Percentiles rank a stretch among this genome's conserved stretches.
Evolutionary conservation across 768 basidiomycete genomes (phyloP).

Genomic region (Tricholoma matsutake): DNA sequence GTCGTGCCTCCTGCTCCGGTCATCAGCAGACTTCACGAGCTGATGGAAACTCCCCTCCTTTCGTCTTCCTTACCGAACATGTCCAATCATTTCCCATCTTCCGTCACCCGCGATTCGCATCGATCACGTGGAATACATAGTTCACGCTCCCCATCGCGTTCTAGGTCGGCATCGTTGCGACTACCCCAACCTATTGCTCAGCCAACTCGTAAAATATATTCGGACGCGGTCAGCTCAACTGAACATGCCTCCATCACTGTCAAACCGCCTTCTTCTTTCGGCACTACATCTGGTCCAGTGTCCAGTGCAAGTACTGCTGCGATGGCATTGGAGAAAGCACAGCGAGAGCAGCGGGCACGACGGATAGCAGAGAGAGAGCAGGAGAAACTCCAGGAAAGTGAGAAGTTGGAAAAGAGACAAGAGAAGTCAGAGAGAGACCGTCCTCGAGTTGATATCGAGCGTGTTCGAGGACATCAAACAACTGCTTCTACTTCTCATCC

Average conservation of each 20-base stretch:
- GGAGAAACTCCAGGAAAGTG: slow-evolving; percentile 11
- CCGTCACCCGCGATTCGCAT: slow-evolving; percentile 16
- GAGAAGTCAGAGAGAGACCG: slow-evolving; percentile 9
- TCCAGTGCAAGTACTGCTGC: slow-evolving; percentile 55
- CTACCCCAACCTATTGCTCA: slow-evolving; percentile 17
- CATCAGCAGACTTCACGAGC: slow-evolving; percentile 40
- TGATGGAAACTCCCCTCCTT: slow-evolving; percentile 40
- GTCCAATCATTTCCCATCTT: slow-evolving; percentile 17
- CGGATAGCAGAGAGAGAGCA: slow-evolving; percentile 13
- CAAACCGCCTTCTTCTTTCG: slow-evolving; percentile 4
- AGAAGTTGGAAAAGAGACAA: slow-evolving; percentile 11
- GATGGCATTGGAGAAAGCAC: slow-evolving; percentile 45
- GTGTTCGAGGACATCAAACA: slow-evolving; percentile 1
- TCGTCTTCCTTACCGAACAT: slow-evolving; percentile 46
- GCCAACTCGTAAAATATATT: slow-evolving; percentile 9
- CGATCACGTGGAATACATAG: slow-evolving; percentile 8
- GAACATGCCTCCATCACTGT: slow-evolving; percentile 1
- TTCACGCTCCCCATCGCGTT: slow-evolving; percentile 17
- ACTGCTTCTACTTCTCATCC: slow-evolving; percentile 7
- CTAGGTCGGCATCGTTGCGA: slow-evolving; percentile 18
- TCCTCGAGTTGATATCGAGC: slow-evolving; percentile 3
- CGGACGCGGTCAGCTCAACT: neutral
- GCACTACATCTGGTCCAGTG: slow-evolving; percentile 19
- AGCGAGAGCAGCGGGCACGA: slow-evolving; percentile 18
- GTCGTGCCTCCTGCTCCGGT: slow-evolving; percentile 6